phyloP scores from a whole-genome alignment of 2,329 filamentous ascomycete species.

The Penicillium sp. region DNA sequence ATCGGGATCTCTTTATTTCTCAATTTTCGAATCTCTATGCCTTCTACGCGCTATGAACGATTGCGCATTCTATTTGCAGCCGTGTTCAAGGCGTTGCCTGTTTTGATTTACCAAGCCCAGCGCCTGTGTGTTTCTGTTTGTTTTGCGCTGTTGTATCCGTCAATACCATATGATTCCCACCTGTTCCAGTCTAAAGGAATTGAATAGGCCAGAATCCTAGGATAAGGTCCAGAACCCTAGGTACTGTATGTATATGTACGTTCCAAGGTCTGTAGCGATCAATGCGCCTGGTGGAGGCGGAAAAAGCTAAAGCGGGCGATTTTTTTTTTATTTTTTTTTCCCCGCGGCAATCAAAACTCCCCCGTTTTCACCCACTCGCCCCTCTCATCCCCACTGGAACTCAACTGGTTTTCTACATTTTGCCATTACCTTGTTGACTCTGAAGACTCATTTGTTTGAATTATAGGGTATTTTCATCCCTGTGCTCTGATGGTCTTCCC shows the following conservation, averaged over 20 bases:
- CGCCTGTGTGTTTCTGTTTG: slow-evolving; percentile 10
- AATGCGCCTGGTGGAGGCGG: slow-evolving; percentile 12
- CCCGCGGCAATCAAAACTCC: slow-evolving; percentile 17
- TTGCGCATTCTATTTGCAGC: slow-evolving; percentile 8
- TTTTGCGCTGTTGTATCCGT: slow-evolving; percentile 8
- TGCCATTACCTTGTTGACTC: not conserved
- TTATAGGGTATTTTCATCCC: not conserved
- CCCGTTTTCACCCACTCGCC: not conserved
- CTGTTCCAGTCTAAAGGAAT: slow-evolving; percentile 5
- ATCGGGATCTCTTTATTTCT: slow-evolving; percentile 16
- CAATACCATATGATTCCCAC: slow-evolving; percentile 25
- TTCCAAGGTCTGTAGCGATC: slow-evolving; percentile 4
- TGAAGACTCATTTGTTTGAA: not conserved
- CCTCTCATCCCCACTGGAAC: not conserved
- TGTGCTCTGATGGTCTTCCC: not conserved
- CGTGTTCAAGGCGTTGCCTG: slow-evolving; percentile 19
- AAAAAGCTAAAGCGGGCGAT: slow-evolving; percentile 12
- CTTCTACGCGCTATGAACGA: slow-evolving; percentile 5
- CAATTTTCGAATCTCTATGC: slow-evolving; percentile 10
- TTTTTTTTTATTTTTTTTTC: slow-evolving; percentile 11
- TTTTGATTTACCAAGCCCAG: slow-evolving; percentile 12
- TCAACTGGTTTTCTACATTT: not conserved
- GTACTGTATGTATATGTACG: too few species aligned
- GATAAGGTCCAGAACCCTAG: not conserved
- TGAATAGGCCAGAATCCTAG: not conserved